Evolutionary conservation across 2,329 filamentous ascomycete genomes (phyloP), one percentile per base, ranked within the genome.

Genomic region (Penicillium sp.): DNA sequence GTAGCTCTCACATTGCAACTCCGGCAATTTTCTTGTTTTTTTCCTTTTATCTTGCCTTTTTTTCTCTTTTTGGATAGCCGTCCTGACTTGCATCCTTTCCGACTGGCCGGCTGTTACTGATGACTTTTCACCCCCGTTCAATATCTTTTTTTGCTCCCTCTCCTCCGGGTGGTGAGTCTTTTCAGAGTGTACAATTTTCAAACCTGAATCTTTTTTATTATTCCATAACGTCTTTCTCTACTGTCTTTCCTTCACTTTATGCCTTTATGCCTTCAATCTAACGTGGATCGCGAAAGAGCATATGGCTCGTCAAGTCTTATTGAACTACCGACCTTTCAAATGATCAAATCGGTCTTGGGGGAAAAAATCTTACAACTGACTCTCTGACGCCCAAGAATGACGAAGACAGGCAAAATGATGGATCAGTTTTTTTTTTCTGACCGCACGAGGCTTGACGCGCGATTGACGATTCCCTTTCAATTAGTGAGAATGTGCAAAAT

Each of bases 131-230:
- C 36, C 24, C 39, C 53, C 42, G 49, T 45, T 32, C 33, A 29
- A 9, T 36, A 36, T 36, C 49, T 45, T 47, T 58, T 54, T 39
- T 43, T 37, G 41, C 39, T 24, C 26, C 38, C 43, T 45, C 47
- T 49, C 49, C 47, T 51, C 50, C 53, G 52, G 53, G 55, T 53
- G 50, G 54, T 57, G 52, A 54, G 56, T 52, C 52, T 39, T 55
- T 54, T 62, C 61, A 59, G 62, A 63, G 61, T 63, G 59, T 62
- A 63, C 57, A 60, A 60, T 59, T 13, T 59, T 60, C 50, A 53
- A 49, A 53, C 53, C 47, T 18, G 18, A 18, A 18, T 18, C 18
- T 18, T 53, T 53, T 59, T 59, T 54, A 51, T 50, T 57, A 55
- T 52, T 59, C 55, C 50, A 55, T 59, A 50, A 42, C 39, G 37